Conservation (phyloP, 2,329 filamentous ascomycete genomes). For the Ophiocordyceps camponoti-floridani region DNA sequence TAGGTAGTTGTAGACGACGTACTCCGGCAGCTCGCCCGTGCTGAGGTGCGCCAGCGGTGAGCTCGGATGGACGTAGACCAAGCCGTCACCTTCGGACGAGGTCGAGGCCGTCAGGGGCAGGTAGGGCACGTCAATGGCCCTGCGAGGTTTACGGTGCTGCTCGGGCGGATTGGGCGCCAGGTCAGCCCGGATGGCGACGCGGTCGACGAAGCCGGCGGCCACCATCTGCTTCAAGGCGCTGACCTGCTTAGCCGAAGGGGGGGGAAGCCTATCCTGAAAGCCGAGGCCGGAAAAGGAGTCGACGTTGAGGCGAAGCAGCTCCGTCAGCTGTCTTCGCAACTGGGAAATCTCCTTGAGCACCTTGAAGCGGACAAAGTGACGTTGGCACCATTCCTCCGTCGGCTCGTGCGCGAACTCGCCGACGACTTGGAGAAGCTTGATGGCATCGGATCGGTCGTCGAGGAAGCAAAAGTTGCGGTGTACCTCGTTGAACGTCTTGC, state of each 20-base stretch:
- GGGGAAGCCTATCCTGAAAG: conserved; percentile 36
- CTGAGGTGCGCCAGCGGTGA: conserved; percentile 59
- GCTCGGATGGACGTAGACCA: conserved; percentile 75
- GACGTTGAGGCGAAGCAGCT: conserved; percentile 61
- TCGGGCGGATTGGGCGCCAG: conserved; percentile 58
- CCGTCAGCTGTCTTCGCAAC: conserved; percentile 65
- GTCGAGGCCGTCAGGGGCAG: conserved; percentile 50
- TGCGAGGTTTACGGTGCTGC: conserved; percentile 48
- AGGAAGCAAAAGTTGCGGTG: conserved; percentile 65
- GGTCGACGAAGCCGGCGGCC: conserved; percentile 83
- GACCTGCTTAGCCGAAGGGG: conserved; percentile 49
- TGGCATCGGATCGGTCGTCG: conserved; percentile 70
- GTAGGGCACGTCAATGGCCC: conserved; percentile 88
- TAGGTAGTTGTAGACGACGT: conserved; percentile 73
- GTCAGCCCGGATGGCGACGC: conserved; percentile 83
- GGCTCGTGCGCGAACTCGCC: conserved; percentile 69
- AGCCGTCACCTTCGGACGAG: conserved; percentile 30
- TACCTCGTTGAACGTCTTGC: conserved; percentile 45
- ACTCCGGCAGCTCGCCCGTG: conserved; percentile 61
- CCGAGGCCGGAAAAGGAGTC: conserved; percentile 41
- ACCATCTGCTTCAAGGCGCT: conserved; percentile 79
- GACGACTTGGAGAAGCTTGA: conserved; percentile 78
- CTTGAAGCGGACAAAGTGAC: conserved; percentile 76
- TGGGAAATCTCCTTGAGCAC: conserved; percentile 73
- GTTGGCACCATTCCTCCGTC: conserved; percentile 56